Evolutionary conservation across 2,329 filamentous ascomycete species (phyloP).

Genomic region (Botryotinia narcissicola): DNA sequence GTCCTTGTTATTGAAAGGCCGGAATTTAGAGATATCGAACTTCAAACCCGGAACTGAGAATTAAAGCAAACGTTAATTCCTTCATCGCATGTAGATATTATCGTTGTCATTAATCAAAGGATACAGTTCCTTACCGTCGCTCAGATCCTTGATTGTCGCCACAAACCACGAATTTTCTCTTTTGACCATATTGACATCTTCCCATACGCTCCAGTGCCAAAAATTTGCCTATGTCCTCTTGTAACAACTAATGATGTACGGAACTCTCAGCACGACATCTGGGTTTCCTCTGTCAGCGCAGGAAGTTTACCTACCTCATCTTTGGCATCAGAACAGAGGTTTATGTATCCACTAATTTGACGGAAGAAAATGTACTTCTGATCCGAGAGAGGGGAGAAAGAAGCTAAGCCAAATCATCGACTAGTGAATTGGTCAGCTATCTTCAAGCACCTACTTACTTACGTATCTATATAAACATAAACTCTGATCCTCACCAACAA

Average conservation of each 20-base stretch:
- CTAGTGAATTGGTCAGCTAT: not conserved
- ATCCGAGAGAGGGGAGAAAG: not conserved
- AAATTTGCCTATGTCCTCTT: not conserved
- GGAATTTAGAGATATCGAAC: not conserved
- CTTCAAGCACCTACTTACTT: not conserved
- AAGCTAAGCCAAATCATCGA: not conserved
- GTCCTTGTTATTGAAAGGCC: too few relatives aligned
- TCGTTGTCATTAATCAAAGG: not conserved
- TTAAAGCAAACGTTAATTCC: not conserved
- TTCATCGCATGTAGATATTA: not conserved
- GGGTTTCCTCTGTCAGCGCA: fast-evolving
- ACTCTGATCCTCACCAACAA: not conserved
- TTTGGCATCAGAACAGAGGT: not conserved
- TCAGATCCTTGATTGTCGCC: too few relatives aligned
- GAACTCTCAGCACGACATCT: not conserved
- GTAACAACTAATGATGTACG: fast-evolving
- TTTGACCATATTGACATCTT: not conserved
- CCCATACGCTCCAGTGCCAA: not conserved
- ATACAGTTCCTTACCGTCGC: not conserved
- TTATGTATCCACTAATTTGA: not conserved
- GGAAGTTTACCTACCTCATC: not conserved
- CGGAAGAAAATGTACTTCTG: not conserved
- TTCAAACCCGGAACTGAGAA: too few relatives aligned
- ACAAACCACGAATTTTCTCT: too few relatives aligned
- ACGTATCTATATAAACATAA: not conserved